Percentiles rank a stretch among this genome's conserved stretches.
phyloP scores from a whole-genome alignment of 805 yeast species.

The Metschnikowia santaceciliae region DNA sequence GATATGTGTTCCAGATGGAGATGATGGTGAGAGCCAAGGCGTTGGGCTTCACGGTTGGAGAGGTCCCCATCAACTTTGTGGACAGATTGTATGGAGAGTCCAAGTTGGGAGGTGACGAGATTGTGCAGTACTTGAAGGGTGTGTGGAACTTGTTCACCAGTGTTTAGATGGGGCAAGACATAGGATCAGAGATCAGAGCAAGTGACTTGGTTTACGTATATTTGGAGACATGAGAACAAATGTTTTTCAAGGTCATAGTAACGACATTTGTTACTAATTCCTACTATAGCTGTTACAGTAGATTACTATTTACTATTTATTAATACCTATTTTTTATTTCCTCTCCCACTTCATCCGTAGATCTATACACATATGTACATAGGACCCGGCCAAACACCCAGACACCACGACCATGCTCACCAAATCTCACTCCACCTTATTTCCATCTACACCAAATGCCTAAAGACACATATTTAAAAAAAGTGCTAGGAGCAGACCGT shows the following conservation, averaged over 20 bases:
- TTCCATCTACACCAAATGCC: constrained; percentile 22
- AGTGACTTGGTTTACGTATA: background rate
- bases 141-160: constrained; percentile 65
- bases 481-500: constrained; percentile 41
- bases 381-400: background rate
- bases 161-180: constrained; percentile 32
- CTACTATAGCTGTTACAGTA: too few relatives aligned
- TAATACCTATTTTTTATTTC: too few relatives aligned
- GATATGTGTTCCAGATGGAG: constrained; percentile 85
- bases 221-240: too few relatives aligned
- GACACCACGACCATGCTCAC: background rate
- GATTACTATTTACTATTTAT: too few relatives aligned
- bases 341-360: too few relatives aligned
- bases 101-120: constrained; percentile 78
- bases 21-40: constrained; percentile 81
- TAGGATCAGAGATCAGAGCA: background rate
- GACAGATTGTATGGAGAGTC: constrained; percentile 77
- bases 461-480: constrained; percentile 39
- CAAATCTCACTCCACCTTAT: background rate
- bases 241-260: too few relatives aligned
- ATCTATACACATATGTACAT: too few relatives aligned
- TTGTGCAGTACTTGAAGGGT: constrained; percentile 72
- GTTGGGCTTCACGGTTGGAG: constrained; percentile 70
- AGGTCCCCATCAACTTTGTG: constrained; percentile 74
- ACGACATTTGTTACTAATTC: background rate